phyloP scores from a whole-genome alignment of 768 basidiomycete genomes.

The Naganishia vishniacii region DNA sequence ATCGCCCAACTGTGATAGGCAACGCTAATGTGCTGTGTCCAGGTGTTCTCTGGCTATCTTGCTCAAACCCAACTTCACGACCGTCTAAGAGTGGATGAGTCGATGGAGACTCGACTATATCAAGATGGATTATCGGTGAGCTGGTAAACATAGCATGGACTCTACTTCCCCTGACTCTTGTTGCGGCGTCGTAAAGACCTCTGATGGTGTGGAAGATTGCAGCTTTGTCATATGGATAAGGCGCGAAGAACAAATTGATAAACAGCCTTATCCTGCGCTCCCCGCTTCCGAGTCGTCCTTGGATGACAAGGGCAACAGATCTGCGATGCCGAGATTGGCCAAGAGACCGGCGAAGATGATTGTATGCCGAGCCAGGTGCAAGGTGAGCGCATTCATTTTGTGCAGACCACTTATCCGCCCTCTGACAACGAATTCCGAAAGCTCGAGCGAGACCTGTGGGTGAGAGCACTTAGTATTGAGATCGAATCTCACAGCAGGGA shows the following conservation, averaged over 20 bases:
- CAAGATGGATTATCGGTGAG: slow-evolving; percentile 63
- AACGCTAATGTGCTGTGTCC: slow-evolving; percentile 54
- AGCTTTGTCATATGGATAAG: slow-evolving; percentile 73
- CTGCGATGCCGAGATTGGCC: slow-evolving; percentile 53
- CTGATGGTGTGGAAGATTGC: slow-evolving; percentile 81
- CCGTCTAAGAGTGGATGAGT: slow-evolving; percentile 31
- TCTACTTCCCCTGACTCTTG: too few relatives aligned
- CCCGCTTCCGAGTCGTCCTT: neutral
- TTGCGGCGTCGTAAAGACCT: too few relatives aligned
- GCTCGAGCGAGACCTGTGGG: slow-evolving; percentile 89
- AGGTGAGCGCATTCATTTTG: slow-evolving; percentile 33
- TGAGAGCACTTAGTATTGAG: slow-evolving; percentile 84
- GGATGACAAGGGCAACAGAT: too few relatives aligned
- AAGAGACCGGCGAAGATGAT: slow-evolving; percentile 42
- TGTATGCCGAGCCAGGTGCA: slow-evolving; percentile 44
- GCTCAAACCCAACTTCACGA: slow-evolving; percentile 51
- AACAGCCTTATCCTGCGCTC: neutral
- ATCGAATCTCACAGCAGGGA: slow-evolving; percentile 62
- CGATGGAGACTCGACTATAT: slow-evolving; percentile 63
- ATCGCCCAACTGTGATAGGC: slow-evolving; percentile 40
- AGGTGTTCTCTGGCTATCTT: slow-evolving; percentile 80
- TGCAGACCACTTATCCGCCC: neutral
- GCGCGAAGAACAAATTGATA: slow-evolving; percentile 19
- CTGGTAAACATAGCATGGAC: too few relatives aligned
- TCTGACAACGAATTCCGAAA: slow-evolving; percentile 33